Percentiles rank a stretch among this genome's conserved stretches.
These are phyloP conservation scores for Chlorella vulgaris DNA, from an alignment of 139 green algal genomes.

Conservation along the genomic window DNA sequence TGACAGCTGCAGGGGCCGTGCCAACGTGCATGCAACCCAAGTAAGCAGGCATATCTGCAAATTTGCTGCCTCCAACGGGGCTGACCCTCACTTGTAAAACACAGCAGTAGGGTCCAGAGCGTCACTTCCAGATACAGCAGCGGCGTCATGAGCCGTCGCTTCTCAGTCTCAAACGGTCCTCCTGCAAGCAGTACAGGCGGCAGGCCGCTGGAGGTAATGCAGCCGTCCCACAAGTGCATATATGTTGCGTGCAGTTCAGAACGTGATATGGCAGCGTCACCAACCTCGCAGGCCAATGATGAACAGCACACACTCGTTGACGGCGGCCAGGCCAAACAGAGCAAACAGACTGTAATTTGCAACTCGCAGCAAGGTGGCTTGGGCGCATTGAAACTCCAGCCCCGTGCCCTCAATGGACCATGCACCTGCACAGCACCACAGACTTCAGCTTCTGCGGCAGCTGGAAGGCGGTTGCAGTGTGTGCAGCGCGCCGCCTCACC, in stretches of 20 bases:
- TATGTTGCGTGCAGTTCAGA: neutral
- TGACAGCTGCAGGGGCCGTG: neutral
- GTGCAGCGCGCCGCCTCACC: too few species aligned
- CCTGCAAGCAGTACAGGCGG: slow-evolving; percentile 5
- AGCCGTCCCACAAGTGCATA: too few species aligned
- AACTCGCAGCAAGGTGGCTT: neutral
- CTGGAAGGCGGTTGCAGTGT: too few species aligned
- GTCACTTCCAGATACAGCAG: slow-evolving; percentile 22
- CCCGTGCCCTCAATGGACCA: slow-evolving; percentile 11
- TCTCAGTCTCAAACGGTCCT: slow-evolving; percentile 17
- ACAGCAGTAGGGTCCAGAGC: slow-evolving; percentile 17
- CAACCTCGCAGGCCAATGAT: slow-evolving; percentile 16
- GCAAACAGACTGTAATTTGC: slow-evolving; percentile 20
- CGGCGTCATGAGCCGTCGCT: neutral
- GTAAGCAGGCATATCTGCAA: neutral
- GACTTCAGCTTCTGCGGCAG: too few species aligned
- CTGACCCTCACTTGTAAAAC: slow-evolving; percentile 5
- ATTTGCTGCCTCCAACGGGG: neutral
- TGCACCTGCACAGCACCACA: slow-evolving; percentile 8
- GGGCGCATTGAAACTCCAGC: slow-evolving; percentile 8
- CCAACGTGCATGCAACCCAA: neutral
- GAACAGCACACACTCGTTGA: neutral
- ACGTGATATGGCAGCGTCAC: neutral
- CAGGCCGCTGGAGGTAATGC: too few species aligned
- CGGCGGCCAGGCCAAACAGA: neutral